Evolutionary conservation across 345 rosid genomes (phyloP).

Genomic region (Geranium rotundifolium): DNA sequence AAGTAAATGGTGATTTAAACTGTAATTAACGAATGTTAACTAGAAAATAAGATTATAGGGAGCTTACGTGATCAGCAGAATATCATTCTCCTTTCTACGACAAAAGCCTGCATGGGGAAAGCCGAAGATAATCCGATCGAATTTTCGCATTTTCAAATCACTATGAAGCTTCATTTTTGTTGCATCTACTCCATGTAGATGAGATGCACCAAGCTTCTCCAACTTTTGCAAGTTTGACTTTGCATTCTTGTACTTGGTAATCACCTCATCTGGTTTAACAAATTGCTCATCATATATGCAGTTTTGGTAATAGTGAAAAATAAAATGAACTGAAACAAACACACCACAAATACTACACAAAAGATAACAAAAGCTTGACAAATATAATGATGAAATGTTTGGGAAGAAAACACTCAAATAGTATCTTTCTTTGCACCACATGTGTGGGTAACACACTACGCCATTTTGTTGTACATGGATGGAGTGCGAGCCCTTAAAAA

Average conservation of each 20-base stretch:
- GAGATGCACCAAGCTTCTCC: constrained; percentile 26
- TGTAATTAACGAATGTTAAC: background rate
- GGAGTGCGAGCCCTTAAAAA: too few species aligned
- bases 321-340: too few species aligned
- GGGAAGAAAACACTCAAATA: too few species aligned
- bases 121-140: constrained; percentile 41
- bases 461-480: too few species aligned
- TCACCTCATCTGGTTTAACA: constrained; percentile 1
- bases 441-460: too few species aligned
- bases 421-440: too few species aligned
- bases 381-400: too few species aligned
- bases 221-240: constrained; percentile 27
- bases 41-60: background rate
- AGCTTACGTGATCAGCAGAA: constrained; percentile 20
- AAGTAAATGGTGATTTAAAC: background rate
- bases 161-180: constrained; percentile 26
- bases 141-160: constrained; percentile 23
- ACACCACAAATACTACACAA: too few species aligned
- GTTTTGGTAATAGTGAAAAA: too few species aligned
- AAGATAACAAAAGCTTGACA: too few species aligned
- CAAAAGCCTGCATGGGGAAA: constrained; percentile 63
- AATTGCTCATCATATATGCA: too few species aligned
- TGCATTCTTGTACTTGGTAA: constrained; percentile 31
- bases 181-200: constrained; percentile 46
- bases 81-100: constrained; percentile 24